Conservation (phyloP, 1,139 yeast species). For the Wickerhamiella pararugosa region DNA sequence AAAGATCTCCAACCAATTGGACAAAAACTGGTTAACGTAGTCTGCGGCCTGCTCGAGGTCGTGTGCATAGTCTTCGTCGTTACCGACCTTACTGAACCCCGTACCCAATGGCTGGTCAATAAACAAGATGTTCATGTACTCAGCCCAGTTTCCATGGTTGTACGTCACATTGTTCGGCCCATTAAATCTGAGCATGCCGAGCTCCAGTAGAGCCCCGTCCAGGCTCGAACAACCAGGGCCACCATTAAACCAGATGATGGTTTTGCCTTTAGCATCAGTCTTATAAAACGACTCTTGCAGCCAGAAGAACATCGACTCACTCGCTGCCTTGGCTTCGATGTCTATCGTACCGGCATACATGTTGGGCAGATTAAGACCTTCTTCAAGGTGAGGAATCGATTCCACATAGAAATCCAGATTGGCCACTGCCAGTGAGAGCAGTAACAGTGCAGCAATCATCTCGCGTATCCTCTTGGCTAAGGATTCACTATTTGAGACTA, state of each 20-base stretch:
- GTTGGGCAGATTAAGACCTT: constrained; percentile 20
- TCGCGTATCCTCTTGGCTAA: too few species aligned
- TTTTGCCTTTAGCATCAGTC: constrained; percentile 17
- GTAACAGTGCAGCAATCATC: too few species aligned
- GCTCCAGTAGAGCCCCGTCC: constrained; percentile 93
- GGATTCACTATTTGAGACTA: too few species aligned
- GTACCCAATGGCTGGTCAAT: constrained; percentile 95
- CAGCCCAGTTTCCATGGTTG: constrained; percentile 78
- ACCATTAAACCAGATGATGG: constrained; percentile 75
- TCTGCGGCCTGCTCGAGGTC: constrained; percentile 41
- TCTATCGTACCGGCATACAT: constrained; percentile 29
- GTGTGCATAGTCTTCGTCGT: constrained; percentile 19
- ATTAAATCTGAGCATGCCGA: constrained; percentile 70
- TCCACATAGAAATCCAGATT: constrained; percentile 24
- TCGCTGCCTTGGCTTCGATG: constrained; percentile 30
- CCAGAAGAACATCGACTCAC: constrained; percentile 74
- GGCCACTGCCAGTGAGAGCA: too few species aligned
- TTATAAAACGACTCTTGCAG: constrained; percentile 22
- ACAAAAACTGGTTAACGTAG: constrained; percentile 52
- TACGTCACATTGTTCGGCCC: constrained; percentile 29
- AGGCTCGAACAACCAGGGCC: constrained; percentile 82
- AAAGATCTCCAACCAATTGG: constrained; percentile 50
- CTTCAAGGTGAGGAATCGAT: constrained; percentile 24
- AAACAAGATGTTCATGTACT: constrained; percentile 60
- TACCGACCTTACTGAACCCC: constrained; percentile 51